These are phyloP conservation scores for Xylaria sp. DNA, from an alignment of 2,329 filamentous ascomycete species.

Conservation along the genomic window DNA sequence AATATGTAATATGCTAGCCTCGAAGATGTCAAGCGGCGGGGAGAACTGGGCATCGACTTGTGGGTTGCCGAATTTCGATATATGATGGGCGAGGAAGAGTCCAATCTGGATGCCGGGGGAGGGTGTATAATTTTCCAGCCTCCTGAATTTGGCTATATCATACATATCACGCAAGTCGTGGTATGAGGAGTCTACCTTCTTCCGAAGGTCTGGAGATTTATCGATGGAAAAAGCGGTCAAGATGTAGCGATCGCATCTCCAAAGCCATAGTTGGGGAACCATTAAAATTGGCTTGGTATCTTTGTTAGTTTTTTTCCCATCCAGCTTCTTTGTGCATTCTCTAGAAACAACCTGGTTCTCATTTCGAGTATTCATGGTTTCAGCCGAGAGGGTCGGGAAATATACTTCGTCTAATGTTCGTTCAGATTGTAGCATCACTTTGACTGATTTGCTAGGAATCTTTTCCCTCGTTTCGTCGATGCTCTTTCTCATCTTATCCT, in stretches of 20 bases:
- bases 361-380: constrained; percentile 2
- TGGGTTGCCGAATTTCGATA: constrained; percentile 5
- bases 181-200: background rate
- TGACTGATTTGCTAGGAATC: too few relatives aligned
- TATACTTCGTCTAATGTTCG: constrained; percentile 32
- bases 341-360: constrained; percentile 21
- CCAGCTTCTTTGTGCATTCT: background rate
- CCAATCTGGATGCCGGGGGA: constrained; percentile 6
- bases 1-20: background rate
- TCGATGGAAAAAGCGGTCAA: constrained; percentile 14
- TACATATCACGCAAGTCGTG: too few relatives aligned
- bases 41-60: background rate
- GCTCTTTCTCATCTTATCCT: background rate
- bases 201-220: background rate
- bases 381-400: constrained; percentile 18
- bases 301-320: background rate
- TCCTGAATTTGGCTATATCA: too few relatives aligned
- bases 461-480: background rate
- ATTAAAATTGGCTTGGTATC: constrained; percentile 13
- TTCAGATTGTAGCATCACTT: background rate
- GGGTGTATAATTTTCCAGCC: too few relatives aligned
- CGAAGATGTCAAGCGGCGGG: constrained; percentile 27
- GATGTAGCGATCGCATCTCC: constrained; percentile 9
- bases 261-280: constrained; percentile 23
- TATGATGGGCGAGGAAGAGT: background rate